A percentile compares a stretch with the other conserved stretches of the same genome.
phyloP scores from a whole-genome alignment of 805 yeast species.

The Yamadazyma scolyti region DNA sequence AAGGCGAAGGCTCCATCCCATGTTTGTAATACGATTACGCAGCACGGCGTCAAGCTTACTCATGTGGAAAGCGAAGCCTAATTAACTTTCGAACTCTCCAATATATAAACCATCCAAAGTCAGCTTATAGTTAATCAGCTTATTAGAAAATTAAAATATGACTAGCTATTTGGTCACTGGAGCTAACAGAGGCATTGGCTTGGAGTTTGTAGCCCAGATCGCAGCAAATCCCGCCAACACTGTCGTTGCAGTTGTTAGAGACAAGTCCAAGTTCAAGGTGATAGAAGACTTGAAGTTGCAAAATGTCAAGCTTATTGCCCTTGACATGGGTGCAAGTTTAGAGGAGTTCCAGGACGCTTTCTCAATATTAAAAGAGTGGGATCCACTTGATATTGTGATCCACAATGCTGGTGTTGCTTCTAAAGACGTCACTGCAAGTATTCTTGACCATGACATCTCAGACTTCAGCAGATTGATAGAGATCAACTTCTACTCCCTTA shows the following conservation, averaged over 20 bases:
- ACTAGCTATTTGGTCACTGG: conserved; percentile 34
- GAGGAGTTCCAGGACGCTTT: conserved; percentile 10
- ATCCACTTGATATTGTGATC: conserved; percentile 29
- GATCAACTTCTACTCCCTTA: conserved; percentile 1
- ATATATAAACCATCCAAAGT: too few species aligned
- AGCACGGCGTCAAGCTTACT: too few species aligned
- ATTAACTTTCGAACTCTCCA: too few species aligned
- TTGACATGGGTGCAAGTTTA: conserved; percentile 5
- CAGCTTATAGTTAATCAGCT: too few species aligned
- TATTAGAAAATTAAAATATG: too few species aligned
- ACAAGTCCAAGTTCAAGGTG: conserved; percentile 15
- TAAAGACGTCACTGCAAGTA: background rate
- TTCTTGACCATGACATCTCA: conserved; percentile 1
- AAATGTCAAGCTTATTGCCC: conserved; percentile 6
- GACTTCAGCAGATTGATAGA: background rate
- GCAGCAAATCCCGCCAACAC: conserved; percentile 13
- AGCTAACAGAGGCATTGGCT: conserved; percentile 41
- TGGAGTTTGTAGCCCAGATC: conserved; percentile 22
- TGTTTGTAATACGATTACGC: too few species aligned
- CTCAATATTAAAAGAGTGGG: conserved; percentile 4
- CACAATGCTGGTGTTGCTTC: conserved; percentile 26
- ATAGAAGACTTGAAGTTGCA: conserved; percentile 2
- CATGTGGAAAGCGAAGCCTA: too few species aligned
- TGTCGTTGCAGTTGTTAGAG: conserved; percentile 19
- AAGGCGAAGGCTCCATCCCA: too few species aligned